Base-by-base conservation (phyloP, 208 protist genomes). In the Spongospora subterranea region DNA sequence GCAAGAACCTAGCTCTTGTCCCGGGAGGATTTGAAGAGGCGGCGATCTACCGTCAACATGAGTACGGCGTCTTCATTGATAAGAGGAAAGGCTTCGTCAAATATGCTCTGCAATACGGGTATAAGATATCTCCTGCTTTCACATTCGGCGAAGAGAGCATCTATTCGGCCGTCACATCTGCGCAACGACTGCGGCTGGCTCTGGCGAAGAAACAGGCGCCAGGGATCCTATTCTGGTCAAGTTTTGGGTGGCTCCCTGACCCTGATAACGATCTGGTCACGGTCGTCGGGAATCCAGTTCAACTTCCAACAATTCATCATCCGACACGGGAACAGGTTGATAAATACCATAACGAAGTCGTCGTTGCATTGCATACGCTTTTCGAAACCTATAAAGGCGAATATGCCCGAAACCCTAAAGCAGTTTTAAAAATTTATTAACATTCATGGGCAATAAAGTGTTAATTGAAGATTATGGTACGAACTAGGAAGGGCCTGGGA, bases 11-110 rank as follows among this genome's bases (percentile, higher is more conserved):
- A 6, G 71, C 71, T 35, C 40, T 82, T 35, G 17, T 82, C 13
- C 71, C 71, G 17, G 71, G 71, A 35, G 71, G 71, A 35, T 82
- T 82, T 82, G 71, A 82, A 13, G 71, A 82, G n/a, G 71, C 71
- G 6, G 71, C 71, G 6, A 45, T 82, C 11, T 82, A 82, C n/a
- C n/a, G n/a, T 40, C 71, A n/a, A 20, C n/a, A 39, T 82, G 17
- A 43, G 6, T 35, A 82, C 71, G 71, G 35, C n/a, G 71, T 82
- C 71, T 82, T 82, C n/a, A 6, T 82, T n/a, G 35, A n/a, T 20
- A 13, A 82, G 35, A 6, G 71, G 6, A 82, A 82, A 82, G 71
- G 71, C 6, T 82, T 82, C 40, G 40, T 82, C n/a, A 82, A 82
- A n/a, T 82, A 82, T 82, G 71, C 71, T 20, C n/a, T 82, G 6